Evolutionary conservation across 106 monocot species (phyloP), one percentile per base, ranked within the genome.

Genomic region (Dendrobium chrysotoxum): DNA sequence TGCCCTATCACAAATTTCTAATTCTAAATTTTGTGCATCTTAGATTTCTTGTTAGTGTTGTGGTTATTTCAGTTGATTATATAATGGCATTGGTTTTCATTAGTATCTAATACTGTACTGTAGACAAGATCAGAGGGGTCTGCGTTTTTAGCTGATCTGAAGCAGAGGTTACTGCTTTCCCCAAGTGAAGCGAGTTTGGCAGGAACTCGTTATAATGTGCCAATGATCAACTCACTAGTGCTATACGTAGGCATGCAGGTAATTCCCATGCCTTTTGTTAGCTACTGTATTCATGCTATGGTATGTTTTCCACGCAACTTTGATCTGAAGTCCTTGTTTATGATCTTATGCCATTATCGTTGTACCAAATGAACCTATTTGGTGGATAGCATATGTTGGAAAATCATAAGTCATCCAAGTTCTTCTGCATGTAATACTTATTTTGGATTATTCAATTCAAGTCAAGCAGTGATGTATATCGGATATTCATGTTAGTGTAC

Each of bases 231-330:
- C 44, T 98, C 97, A n/a, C 84, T 98, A 68, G 97, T 95, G 20
- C 94, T 98, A 75, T 98, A 95, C 83, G 91, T 95, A 9, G 97
- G 97, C 67, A 95, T 98, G 89, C 97, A 98, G 94, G 97, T 98
- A 86, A 80, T 50, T 71, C 77, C 18, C 28, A 23, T n/a, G 10
- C 23, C 44, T 45, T 53, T 20, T 12, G 8, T 5, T 66, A 26
- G 66, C 31, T 70, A 35, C 26, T 26, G n/a, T 64, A 64, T 21
- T 64, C 10, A 0, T 64, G 50, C 50, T 8, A 7, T 64, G 64
- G 9, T 64, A 64, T 26, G 5, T n/a, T 64, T 8, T 64, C 64
- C 26, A 64, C 25, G 1, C 3, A 7, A 15, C 53, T 53, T 25
- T 64, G 25, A n/a, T 64, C 6, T 25, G 23, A 57, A 57, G 4